Evolutionary conservation across 345 rosid genomes (phyloP).

Genomic region (Rhodamnia argentea): DNA sequence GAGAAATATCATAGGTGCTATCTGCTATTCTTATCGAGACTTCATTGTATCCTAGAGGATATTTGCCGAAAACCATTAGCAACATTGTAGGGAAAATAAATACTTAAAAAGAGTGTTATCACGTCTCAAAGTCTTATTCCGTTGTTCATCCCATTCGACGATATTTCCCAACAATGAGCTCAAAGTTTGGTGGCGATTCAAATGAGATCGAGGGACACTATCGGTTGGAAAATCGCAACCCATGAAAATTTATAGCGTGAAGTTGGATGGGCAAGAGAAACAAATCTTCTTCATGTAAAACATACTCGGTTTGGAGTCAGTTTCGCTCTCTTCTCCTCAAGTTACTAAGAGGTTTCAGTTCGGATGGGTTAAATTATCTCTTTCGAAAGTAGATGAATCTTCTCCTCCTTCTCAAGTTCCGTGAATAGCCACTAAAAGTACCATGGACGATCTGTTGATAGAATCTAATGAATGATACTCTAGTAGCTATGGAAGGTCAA

Average conservation of each 20-base stretch:
- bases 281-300: background rate
- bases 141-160: too few species aligned
- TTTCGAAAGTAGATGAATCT: background rate
- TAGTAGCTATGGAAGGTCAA: background rate
- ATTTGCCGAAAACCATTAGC: too few species aligned
- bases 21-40: too few species aligned
- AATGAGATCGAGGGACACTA: background rate
- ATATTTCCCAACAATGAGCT: background rate
- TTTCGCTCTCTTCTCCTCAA: background rate
- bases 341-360: background rate
- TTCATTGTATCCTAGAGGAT: too few species aligned
- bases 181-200: background rate
- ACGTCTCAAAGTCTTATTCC: too few species aligned
- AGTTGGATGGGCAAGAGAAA: background rate
- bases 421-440: background rate
- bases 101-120: too few species aligned
- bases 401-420: background rate
- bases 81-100: too few species aligned
- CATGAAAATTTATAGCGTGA: background rate
- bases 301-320: background rate
- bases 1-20: too few species aligned
- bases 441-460: background rate
- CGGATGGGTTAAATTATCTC: rapidly evolving
- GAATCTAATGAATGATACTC: background rate
- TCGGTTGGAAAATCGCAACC: background rate